Conservation (phyloP, 805 yeast genomes). For the Henningerozyma blattae region DNA sequence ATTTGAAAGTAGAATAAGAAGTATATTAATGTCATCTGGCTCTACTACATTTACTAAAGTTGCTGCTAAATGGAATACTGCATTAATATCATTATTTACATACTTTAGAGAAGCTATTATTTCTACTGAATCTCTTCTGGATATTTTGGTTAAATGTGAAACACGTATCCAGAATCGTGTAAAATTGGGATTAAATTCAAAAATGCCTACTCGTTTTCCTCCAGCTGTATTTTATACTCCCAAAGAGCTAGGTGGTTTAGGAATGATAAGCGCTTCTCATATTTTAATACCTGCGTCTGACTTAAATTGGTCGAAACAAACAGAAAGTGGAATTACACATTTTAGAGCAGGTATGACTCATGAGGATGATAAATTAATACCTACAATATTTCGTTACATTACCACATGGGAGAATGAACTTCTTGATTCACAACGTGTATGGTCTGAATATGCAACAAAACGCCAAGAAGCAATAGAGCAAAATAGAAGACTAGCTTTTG, state of each 20-base stretch:
- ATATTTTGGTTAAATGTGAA: constrained; percentile 78
- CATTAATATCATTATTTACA: constrained; percentile 72
- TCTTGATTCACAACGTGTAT: constrained; percentile 84
- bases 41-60: constrained; percentile 90
- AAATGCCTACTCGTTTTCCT: constrained; percentile 97
- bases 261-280: constrained; percentile 96
- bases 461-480: constrained; percentile 78
- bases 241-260: constrained; percentile 92
- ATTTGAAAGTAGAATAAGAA: constrained; percentile 76
- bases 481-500: constrained; percentile 77
- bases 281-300: constrained; percentile 91
- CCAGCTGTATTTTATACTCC: constrained; percentile 98
- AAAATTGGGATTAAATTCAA: constrained; percentile 88
- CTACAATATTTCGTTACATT: constrained; percentile 85
- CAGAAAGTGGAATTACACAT: constrained; percentile 89
- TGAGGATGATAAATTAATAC: constrained; percentile 69
- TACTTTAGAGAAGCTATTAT: constrained; percentile 91
- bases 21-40: constrained; percentile 89
- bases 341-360: constrained; percentile 89
- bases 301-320: constrained; percentile 80
- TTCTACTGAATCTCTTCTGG: constrained; percentile 66
- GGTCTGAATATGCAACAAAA: constrained; percentile 94
- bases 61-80: constrained; percentile 93
- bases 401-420: constrained; percentile 97
- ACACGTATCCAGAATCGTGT: constrained; percentile 90